Evolutionary conservation across 192 early-diverging fungal species (phyloP), one percentile per base, ranked within the genome.

Genomic region (Rhizoclosmatium sp.): DNA sequence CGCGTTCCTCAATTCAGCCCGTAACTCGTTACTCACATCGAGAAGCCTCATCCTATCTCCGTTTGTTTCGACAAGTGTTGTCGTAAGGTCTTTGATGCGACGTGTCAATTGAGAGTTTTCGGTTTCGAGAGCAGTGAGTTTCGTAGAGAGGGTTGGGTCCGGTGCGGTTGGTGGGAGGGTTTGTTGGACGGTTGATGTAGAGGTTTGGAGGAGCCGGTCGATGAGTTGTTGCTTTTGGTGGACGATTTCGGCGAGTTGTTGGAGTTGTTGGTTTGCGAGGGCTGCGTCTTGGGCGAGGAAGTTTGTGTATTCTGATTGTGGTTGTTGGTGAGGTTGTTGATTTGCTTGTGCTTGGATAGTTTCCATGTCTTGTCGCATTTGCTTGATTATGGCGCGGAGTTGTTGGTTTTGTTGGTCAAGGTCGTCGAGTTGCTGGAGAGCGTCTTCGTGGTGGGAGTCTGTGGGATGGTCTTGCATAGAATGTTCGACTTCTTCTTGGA

Each of bases 301-400:
- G 21, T 56, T 31, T 7, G n/a, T 65, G 39, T n/a, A 65, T 67
- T 46, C 40, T 59, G 59, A 1, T 16, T 64, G 16, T 75, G 44
- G 56, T 47, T 75, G 41, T 39, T 31, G 3, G 19, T 12, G 51
- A 5, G 58, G 40, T n/a, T 23, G 65, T 12, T 21, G 19, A 42
- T 64, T 3, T 23, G 62, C 48, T 59, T 59, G 59, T 5, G 41
- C 4, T 61, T 79, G 74, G n/a, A 78, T 61, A 41, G 54, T 23
- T 72, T 85, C 80, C 80, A 85, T 83, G 56, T 85, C 85, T 3
- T 51, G 39, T 39, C 85, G 78, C 85, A 85, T 85, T 77, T 85
- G 80, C 23, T 73, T 62, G 45, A 85, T 81, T 7, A 83, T 73
- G 0, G 41, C 51, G 21, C 21, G 65, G 3, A 85, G 54, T 10